Percentiles rank a stretch among this genome's conserved stretches.
Conservation (phyloP, 176 grass and related monocot genomes). For the barley (Hordeum vulgare) region DNA sequence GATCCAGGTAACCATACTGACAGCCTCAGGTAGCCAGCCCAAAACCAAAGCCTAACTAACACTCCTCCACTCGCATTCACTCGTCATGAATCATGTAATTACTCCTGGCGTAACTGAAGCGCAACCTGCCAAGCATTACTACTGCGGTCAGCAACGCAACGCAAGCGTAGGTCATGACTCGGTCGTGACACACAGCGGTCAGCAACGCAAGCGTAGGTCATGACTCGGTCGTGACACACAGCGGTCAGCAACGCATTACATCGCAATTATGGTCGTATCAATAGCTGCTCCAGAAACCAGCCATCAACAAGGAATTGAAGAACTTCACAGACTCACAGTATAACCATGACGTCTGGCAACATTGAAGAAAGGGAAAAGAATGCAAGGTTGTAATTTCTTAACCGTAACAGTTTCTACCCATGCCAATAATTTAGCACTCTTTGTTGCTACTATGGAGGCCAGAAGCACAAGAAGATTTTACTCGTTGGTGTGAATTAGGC, state of each 20-base stretch:
- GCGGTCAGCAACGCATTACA: background rate
- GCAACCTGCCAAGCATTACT: background rate
- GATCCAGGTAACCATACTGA: conserved; percentile 1
- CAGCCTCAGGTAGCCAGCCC: background rate
- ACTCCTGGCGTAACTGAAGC: background rate
- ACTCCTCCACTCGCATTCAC: background rate
- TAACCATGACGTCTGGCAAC: too few species aligned
- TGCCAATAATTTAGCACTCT: too few species aligned
- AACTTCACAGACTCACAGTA: too few species aligned
- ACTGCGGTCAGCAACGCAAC: background rate
- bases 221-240: conserved; percentile 24
- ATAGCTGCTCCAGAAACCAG: background rate
- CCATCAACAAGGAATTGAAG: too few species aligned
- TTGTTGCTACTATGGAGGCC: too few species aligned
- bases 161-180: conserved; percentile 5
- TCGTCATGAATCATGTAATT: background rate
- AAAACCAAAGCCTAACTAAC: background rate
- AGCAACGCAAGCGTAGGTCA: conserved; percentile 4
- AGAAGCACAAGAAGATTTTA: too few species aligned
- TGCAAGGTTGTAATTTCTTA: too few species aligned
- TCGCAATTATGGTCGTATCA: background rate
- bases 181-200: conserved; percentile 17
- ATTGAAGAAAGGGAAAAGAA: background rate
- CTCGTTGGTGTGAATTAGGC: too few species aligned
- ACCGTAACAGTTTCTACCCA: too few species aligned